Base-by-base conservation (phyloP, 73 alveolate species). In the Paramecium sexaurelia region DNA sequence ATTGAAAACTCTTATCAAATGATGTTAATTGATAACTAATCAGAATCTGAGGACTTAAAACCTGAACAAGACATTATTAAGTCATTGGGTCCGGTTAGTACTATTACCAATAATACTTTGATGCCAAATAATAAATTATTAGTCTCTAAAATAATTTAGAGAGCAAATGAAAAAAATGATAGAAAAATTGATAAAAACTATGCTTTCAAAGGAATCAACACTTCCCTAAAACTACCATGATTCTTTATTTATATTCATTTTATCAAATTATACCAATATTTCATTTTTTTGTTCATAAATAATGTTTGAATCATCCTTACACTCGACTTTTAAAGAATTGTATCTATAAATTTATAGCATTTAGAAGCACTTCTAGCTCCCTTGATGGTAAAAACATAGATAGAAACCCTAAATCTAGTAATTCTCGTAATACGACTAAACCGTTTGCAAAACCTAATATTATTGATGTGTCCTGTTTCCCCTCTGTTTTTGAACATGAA, bases 1-100 rank as follows among this genome's bases (percentile, higher is more conserved):
- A 35, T 73, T 32, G 87, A 73, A 37, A 73, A 73, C n/a, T 73
- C 87, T 13, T 73, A 73, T 37, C 7, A 73, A 17, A 73, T 73
- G 87, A 35, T 73, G 56, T 15, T 73, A 5, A 51, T 51, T 51
- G 67, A 51, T 20, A 51, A 51, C 15, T 13, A 51, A 51, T 32
- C 87, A 73, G 87, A 73, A 19, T n/a, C 66, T 10, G 55, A 32
- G 35, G 33, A 32, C 1, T 51, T 15, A 22, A 51, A 51, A 51
- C 33, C 67, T 17, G 67, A 51, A 51, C n/a, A 10, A 51, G 67
- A 51, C n/a, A 51, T 51, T 29, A 15, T 51, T 13, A 51, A 51
- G 5, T 51, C 67, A 0, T 51, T 51, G 3, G 33, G 67, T 0
- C 57, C 57, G n/a, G 11, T 22, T 45, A 45, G n/a, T 7, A 11